Percentiles rank a stretch among this genome's conserved stretches.
Evolutionary conservation across 1,284 basidiomycete genomes (phyloP).

Genomic region (Heterobasidion parviporum): DNA sequence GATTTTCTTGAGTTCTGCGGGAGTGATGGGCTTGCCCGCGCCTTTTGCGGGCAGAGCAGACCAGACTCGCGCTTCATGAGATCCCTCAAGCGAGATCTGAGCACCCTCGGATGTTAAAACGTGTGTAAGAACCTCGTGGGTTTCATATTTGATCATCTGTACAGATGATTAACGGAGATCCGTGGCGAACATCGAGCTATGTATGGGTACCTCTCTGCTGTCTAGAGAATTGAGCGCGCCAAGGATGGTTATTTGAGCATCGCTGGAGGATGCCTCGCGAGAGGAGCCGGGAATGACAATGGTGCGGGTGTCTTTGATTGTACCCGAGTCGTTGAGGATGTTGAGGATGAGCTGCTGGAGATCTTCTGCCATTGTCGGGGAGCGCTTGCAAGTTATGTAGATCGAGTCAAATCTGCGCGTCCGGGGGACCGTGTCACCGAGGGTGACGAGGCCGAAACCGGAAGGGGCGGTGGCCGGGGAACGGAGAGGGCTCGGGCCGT

Average conservation of each 20-base stretch:
- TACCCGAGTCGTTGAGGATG: slow-evolving; percentile 49
- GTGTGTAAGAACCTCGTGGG: slow-evolving; percentile 71
- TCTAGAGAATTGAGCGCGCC: slow-evolving; percentile 84
- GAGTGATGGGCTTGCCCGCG: slow-evolving; percentile 55
- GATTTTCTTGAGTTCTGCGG: slow-evolving; percentile 60
- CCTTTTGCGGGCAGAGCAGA: slow-evolving; percentile 69
- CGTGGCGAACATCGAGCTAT: slow-evolving; percentile 6
- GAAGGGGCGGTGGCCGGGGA: background rate
- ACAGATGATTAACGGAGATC: slow-evolving; percentile 7
- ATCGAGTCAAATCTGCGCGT: background rate
- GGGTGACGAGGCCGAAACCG: background rate
- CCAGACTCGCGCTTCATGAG: slow-evolving; percentile 95
- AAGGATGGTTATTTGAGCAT: slow-evolving; percentile 75
- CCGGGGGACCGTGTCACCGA: background rate
- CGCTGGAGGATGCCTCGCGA: slow-evolving; percentile 50
- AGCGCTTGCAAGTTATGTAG: background rate
- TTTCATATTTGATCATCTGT: slow-evolving; percentile 82
- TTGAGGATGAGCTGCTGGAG: slow-evolving; percentile 78
- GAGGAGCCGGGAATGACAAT: slow-evolving; percentile 63
- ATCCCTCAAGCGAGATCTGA: slow-evolving; percentile 75
- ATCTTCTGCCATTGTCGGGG: slow-evolving; percentile 52
- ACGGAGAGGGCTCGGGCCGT: background rate
- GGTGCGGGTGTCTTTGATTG: slow-evolving; percentile 69
- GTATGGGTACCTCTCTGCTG: slow-evolving; percentile 69
- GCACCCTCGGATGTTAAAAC: slow-evolving; percentile 73